Base-by-base conservation (phyloP, 2,329 filamentous ascomycete genomes). In the Mycosphaerella sp. region DNA sequence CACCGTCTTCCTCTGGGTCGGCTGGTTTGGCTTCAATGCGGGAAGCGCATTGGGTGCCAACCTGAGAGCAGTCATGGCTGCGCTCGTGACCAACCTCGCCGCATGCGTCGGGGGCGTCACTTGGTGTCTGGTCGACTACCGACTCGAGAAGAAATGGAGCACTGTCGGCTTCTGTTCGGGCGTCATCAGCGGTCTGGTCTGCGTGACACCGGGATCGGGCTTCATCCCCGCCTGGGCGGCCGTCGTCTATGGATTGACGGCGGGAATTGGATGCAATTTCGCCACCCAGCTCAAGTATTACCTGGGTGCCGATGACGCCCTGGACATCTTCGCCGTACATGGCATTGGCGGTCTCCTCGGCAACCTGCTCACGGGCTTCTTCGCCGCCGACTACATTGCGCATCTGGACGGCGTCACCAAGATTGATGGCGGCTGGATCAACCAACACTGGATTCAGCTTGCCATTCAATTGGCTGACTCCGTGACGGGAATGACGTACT, bases 1-100 rank as follows among this genome's bases (percentile, higher is more conserved):
- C 31, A 95, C 90, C 2, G 89, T 95, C 45, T 95, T 95, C 74
- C 83, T 95, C 12, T 95, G 90, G 89, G 87, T 95, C 12, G 90
- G 90, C 51, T 95, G 89, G 90, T 95, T 95, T 66, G 90, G 90
- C 45, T 95, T 95, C 82, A 95, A 98, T 79, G 93, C 92, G 66
- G 93, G 93, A 60, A 96, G 91, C 23, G 78, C 92, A 39, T 95
- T 96, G 64, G 91, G 92, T 64, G 67, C 67, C 39, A 68, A 67
- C 55, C 80, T 97, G 51, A 87, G 90, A 46, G 88, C 88, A 43
- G 80, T 95, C 64, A 89, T 95, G 84, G 90, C 90, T 43, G 87
- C 86, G 9, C 78, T 92, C 1, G 87, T 92, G 42, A 95, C 90
- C 51, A 93, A 95, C 69, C 75, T 95, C 31, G 85, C 89, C 23